These are phyloP conservation scores for Brettanomyces nanus DNA, from an alignment of 805 yeast species.

Conservation along the genomic window DNA sequence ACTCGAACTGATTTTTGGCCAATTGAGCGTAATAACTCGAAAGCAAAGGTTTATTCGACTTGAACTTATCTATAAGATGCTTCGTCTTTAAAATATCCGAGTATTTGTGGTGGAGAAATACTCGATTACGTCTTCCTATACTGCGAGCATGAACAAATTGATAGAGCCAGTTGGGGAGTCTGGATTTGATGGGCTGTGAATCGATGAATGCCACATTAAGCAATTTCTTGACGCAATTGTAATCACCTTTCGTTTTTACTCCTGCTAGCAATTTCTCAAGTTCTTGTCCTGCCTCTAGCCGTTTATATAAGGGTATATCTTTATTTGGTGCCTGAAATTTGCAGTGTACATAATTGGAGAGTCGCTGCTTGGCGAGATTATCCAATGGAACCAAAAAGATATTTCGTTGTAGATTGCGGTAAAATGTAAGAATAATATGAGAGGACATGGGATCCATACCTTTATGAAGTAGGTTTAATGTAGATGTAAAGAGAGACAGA, in stretches of 20 bases:
- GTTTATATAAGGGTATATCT: constrained; percentile 1
- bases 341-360: not conserved
- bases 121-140: not conserved
- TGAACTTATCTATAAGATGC: constrained; percentile 2
- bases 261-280: not conserved
- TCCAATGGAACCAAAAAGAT: not conserved
- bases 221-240: not conserved
- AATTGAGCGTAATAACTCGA: not conserved
- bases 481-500: too few relatives aligned
- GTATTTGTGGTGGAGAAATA: not conserved
- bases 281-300: constrained; percentile 1
- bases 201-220: not conserved
- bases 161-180: constrained; percentile 5
- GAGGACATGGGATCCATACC: not conserved
- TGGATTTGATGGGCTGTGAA: not conserved
- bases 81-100: not conserved
- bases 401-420: not conserved
- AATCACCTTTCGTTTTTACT: not conserved
- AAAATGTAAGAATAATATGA: not conserved
- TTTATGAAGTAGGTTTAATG: too few relatives aligned
- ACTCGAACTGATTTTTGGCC: not conserved
- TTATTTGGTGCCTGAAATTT: not conserved
- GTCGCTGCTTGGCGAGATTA: constrained; percentile 1
- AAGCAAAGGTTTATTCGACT: not conserved
- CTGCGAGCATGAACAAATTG: not conserved